Evolutionary conservation across 2,329 filamentous ascomycete genomes (phyloP).

Genomic region (Monilinia aucupariae): DNA sequence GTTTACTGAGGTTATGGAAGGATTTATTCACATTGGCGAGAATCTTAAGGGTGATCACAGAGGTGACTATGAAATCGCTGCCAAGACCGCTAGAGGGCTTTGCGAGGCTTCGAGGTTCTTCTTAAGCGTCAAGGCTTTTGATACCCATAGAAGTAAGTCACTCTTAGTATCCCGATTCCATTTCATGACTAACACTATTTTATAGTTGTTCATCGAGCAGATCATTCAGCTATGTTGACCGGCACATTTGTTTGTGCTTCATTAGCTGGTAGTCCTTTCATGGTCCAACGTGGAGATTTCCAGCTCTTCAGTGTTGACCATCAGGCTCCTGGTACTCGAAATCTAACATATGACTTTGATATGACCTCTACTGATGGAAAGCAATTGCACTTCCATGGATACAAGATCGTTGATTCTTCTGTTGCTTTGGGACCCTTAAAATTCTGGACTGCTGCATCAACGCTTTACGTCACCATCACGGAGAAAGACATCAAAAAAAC

Average conservation of each 20-base stretch:
- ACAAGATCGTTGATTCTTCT: conserved; percentile 57
- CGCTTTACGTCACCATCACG: conserved; percentile 56
- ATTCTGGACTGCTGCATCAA: conserved; percentile 59
- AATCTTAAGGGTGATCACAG: conserved; percentile 41
- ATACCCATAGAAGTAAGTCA: conserved; percentile 41
- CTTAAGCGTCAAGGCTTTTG: conserved; percentile 51
- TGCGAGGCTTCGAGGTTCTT: conserved; percentile 55
- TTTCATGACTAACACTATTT: not conserved
- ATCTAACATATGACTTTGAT: conserved; percentile 57
- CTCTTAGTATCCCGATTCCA: accelerated
- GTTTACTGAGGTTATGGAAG: conserved; percentile 61
- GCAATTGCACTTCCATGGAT: conserved; percentile 54
- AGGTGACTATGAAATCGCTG: conserved; percentile 50
- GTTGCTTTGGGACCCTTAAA: conserved; percentile 50
- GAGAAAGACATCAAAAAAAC: conserved; percentile 26
- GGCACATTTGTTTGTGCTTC: conserved; percentile 54
- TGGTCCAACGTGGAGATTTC: conserved; percentile 54
- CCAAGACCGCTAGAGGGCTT: conserved; percentile 47
- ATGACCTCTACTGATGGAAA: conserved; percentile 50
- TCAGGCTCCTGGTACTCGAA: conserved; percentile 51
- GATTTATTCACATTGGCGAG: conserved; percentile 48
- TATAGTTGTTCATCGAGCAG: conserved; percentile 41
- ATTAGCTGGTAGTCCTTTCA: conserved; percentile 52
- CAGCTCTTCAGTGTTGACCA: conserved; percentile 51
- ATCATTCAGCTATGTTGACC: conserved; percentile 50